phyloP scores from a whole-genome alignment of 140 eudicot species.

The Bidens hawaiensis region DNA sequence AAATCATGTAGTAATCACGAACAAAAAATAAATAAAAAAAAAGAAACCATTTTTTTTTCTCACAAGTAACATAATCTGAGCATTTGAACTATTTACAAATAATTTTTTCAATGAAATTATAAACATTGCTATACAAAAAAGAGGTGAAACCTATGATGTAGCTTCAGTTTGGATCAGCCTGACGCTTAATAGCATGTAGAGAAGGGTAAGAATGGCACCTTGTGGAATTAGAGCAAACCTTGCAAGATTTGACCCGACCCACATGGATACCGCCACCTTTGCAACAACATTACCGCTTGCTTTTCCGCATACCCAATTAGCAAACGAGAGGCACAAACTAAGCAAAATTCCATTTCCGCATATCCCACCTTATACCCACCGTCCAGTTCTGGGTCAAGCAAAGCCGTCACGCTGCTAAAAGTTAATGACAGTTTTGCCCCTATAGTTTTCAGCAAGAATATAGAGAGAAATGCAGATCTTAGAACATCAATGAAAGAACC shows the following conservation, averaged over 20 bases:
- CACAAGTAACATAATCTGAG: background rate
- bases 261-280: constrained; percentile 55
- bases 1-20: background rate
- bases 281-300: constrained; percentile 72
- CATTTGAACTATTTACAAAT: constrained; percentile 10
- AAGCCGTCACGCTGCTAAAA: constrained; percentile 74
- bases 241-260: constrained; percentile 72
- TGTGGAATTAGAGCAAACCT: constrained; percentile 76
- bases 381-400: constrained; percentile 64
- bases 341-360: constrained; percentile 59
- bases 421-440: constrained; percentile 71
- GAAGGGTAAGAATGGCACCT: constrained; percentile 85
- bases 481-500: constrained; percentile 59
- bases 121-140: background rate
- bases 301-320: constrained; percentile 92
- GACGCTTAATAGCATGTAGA: constrained; percentile 81
- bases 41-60: background rate
- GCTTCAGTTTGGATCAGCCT: constrained; percentile 49
- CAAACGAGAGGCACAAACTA: constrained; percentile 72
- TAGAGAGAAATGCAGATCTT: constrained; percentile 57
- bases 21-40: no score
- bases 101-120: background rate
- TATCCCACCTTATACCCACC: constrained; percentile 79
- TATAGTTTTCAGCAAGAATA: constrained; percentile 68
- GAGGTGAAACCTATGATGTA: constrained; percentile 11